Evolutionary conservation across 139 green algal species (phyloP).

Genomic region (Tetradesmus obliquus): DNA sequence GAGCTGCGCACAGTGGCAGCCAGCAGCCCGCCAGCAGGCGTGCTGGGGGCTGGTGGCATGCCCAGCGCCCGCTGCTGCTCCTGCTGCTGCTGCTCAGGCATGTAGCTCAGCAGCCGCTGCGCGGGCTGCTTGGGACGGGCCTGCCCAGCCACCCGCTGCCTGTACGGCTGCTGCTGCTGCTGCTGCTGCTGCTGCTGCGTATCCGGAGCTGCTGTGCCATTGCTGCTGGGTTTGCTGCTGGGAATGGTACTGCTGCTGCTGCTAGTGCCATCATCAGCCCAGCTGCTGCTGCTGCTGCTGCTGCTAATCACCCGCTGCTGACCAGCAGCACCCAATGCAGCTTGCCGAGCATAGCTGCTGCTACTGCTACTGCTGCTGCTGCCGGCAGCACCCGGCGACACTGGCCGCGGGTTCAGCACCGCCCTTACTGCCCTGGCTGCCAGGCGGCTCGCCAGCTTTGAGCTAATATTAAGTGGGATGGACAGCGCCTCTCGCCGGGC

Average conservation of each 20-base stretch:
- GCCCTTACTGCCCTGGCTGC: conserved; percentile 48
- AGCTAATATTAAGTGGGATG: conserved; percentile 51
- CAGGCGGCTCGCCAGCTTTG: conserved; percentile 53
- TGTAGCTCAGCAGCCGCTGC: conserved; percentile 10
- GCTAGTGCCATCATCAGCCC: neutral
- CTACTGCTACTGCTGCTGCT: neutral
- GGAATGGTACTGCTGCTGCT: too few relatives aligned
- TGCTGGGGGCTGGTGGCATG: neutral
- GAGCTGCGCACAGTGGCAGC: neutral
- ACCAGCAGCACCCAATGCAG: neutral
- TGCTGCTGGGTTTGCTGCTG: neutral
- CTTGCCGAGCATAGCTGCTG: neutral
- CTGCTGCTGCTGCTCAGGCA: conserved; percentile 29
- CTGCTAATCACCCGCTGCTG: neutral
- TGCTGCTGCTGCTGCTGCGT: neutral
- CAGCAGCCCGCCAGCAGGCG: too few relatives aligned
- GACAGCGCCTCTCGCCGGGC: conserved; percentile 52
- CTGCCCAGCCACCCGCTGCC: neutral
- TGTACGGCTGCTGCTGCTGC: conserved; percentile 39
- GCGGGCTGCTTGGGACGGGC: neutral
- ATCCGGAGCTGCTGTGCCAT: neutral
- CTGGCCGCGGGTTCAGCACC: conserved; percentile 5
- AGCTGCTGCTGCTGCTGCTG: neutral
- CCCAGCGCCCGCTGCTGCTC: conserved; percentile 19
- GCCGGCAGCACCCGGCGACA: neutral